These are phyloP conservation scores for Solanum arcanum DNA, from an alignment of 257 asterid species.

Conservation along the genomic window DNA sequence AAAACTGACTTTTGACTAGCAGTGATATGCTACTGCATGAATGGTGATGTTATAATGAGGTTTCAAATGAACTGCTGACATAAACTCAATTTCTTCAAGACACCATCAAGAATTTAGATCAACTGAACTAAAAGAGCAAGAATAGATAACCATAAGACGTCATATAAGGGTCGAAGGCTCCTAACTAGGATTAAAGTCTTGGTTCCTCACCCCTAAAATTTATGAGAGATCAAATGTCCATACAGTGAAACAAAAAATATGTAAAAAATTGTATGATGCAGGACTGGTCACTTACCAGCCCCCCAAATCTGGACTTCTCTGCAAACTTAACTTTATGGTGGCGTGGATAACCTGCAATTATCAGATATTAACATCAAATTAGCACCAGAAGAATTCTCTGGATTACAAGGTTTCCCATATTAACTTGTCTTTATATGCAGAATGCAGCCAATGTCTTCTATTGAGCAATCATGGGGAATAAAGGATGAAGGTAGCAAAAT, in stretches of 20 bases:
- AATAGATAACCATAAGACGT: background rate
- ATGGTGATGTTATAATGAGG: background rate
- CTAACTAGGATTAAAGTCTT: background rate
- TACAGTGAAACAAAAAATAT: background rate
- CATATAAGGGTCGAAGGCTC: background rate
- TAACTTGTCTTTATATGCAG: background rate
- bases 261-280: background rate
- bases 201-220: background rate
- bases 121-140: background rate
- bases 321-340: constrained; percentile 32
- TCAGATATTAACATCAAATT: background rate
- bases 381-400: background rate
- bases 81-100: background rate
- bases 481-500: background rate
- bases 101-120: background rate
- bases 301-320: constrained; percentile 48
- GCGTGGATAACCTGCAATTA: constrained; percentile 45
- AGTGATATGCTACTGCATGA: background rate
- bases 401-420: background rate
- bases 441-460: background rate
- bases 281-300: constrained; percentile 36
- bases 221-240: background rate
- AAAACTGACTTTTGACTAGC: background rate
- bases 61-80: background rate
- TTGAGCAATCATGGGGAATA: background rate